A percentile compares a stretch with the other conserved stretches of the same genome.
These are phyloP conservation scores for Meyerozyma elateridarum DNA, from an alignment of 1,139 yeast species.

Conservation along the genomic window DNA sequence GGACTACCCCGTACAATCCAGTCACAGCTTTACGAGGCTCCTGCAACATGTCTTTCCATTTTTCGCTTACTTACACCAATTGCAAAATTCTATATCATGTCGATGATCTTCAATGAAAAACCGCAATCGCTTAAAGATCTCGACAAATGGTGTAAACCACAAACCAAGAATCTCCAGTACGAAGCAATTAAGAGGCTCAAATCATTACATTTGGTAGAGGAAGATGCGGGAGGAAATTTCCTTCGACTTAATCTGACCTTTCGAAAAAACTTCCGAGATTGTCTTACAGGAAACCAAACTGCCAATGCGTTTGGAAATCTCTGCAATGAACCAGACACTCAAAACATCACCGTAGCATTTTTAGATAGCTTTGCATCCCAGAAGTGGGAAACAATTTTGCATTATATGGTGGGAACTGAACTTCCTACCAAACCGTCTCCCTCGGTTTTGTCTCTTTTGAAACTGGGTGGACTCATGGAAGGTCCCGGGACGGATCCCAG, in stretches of 20 bases:
- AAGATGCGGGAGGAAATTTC: slow-evolving; percentile 48
- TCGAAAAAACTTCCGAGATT: slow-evolving; percentile 69
- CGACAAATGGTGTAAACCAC: slow-evolving; percentile 71
- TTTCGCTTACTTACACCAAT: slow-evolving; percentile 82
- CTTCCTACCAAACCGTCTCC: slow-evolving; percentile 59
- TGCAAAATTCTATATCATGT: slow-evolving; percentile 85
- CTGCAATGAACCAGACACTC: slow-evolving; percentile 27
- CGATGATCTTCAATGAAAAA: slow-evolving; percentile 77
- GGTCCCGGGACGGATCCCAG: slow-evolving; percentile 31
- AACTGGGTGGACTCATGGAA: slow-evolving; percentile 86
- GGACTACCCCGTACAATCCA: slow-evolving; percentile 84
- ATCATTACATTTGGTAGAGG: slow-evolving; percentile 71
- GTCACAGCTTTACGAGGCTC: slow-evolving; percentile 66
- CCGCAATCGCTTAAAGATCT: slow-evolving; percentile 65
- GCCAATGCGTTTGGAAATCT: slow-evolving; percentile 44
- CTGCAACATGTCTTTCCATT: slow-evolving; percentile 92
- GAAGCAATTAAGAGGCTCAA: slow-evolving; percentile 79
- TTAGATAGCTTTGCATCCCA: slow-evolving; percentile 76
- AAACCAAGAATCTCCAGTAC: slow-evolving; percentile 50
- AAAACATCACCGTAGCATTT: slow-evolving; percentile 56
- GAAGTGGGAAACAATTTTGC: slow-evolving; percentile 93
- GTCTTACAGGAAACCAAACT: slow-evolving; percentile 72
- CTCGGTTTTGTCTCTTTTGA: slow-evolving; percentile 60
- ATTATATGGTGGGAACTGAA: slow-evolving; percentile 95
- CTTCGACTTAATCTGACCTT: slow-evolving; percentile 70